Evolutionary conservation across 1,284 basidiomycete genomes (phyloP).

Genomic region (Neonothopanus nambi): DNA sequence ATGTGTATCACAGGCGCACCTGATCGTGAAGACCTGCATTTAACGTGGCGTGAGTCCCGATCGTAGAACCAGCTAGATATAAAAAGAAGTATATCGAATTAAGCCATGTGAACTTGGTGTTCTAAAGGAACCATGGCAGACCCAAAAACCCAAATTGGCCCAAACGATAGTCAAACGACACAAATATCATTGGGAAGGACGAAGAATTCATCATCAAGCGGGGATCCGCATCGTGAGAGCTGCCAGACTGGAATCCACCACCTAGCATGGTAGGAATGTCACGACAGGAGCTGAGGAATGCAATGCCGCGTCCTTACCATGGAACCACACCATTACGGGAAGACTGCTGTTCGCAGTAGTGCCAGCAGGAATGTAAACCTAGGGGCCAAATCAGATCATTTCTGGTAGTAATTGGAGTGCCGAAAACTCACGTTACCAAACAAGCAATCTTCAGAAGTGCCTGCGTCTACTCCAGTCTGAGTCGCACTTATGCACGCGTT

Average conservation of each 20-base stretch:
- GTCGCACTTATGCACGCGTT: conserved; percentile 23
- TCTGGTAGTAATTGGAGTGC: not conserved
- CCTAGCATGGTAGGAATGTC: conserved; percentile 25
- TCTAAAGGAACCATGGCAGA: conserved; percentile 9
- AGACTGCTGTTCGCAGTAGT: conserved; percentile 22
- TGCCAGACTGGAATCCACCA: conserved; percentile 39
- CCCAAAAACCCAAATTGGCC: conserved; percentile 43
- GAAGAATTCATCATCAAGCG: conserved; percentile 29
- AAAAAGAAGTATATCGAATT: not conserved
- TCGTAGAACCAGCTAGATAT: conserved; percentile 5
- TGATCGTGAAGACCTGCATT: conserved; percentile 42
- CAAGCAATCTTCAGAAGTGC: conserved; percentile 41
- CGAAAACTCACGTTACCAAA: conserved; percentile 37
- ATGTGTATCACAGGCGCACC: conserved; percentile 23
- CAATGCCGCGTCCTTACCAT: conserved; percentile 27
- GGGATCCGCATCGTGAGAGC: conserved; percentile 29
- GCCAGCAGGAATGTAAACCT: conserved; percentile 35
- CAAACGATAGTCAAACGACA: conserved; percentile 41
- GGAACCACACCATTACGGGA: conserved; percentile 38
- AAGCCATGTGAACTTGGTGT: not conserved
- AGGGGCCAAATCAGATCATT: not conserved
- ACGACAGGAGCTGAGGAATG: too few relatives aligned
- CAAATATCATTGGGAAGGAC: conserved; percentile 37
- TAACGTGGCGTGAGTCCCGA: conserved; percentile 27
- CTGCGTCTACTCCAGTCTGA: conserved; percentile 25